Evolutionary conservation across 2,329 filamentous ascomycete species (phyloP), one percentile per base, ranked within the genome.

Genomic region (Akanthomyces lecanii): DNA sequence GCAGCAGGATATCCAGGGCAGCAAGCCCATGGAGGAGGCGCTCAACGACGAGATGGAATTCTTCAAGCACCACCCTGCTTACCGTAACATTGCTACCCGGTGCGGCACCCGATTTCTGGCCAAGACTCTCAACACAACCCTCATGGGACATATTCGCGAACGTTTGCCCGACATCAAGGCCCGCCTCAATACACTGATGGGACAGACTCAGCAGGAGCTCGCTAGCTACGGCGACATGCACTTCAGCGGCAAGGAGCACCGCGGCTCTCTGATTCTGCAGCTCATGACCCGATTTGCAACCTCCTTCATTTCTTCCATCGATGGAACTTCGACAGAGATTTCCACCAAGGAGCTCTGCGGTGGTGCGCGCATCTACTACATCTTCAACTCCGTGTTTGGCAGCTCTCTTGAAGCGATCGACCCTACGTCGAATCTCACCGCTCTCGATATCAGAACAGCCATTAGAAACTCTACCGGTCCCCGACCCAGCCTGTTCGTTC

Each of bases 381-480:
- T 98, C 69, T 98, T 97, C 83, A 98, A 98, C 79, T 97, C 93
- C 5, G 94, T 98, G 50, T 99, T 98, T 76, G 95, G 95, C 64
- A 97, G 94, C 76, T 96, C 94, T 23, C 82, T 99, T 57, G 95
- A 99, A 75, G 90, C 92, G 25, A 97, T 99, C 69, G 94, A 99
- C 70, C 95, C 95, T 5, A 99, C 94, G 2, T 91, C 89, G 54
- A 99, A 99, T 72, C 87, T 99, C 65, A 95, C 95, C 7, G 91
- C 94, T 16, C 86, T 94, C 55, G 95, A 99, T 73, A 99, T 99
- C 68, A 86, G 95, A 73, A 99, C 95, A 14, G 95, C 95, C 4
- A 99, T 99, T 69, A 89, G 95, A 70, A 99, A 99, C 78, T 99
- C 95, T 1, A 99, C 95, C 21, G 95, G 95, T 61, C 95, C 95